Evolutionary conservation across 2,329 filamentous ascomycete genomes (phyloP).

Genomic region (Lizonia empirigonia): DNA sequence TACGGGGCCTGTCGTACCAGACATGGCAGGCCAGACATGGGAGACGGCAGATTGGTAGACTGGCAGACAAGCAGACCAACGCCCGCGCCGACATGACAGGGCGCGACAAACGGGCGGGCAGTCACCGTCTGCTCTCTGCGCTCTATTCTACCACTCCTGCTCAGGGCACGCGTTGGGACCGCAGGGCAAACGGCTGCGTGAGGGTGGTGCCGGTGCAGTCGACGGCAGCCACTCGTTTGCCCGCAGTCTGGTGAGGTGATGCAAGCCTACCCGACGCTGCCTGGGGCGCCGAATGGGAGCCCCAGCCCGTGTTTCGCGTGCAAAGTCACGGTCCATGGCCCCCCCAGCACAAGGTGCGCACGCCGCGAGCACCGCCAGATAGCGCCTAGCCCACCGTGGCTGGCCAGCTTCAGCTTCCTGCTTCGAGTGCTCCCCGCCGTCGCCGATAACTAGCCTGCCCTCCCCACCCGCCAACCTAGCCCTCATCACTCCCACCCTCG

Average conservation of each 20-base stretch:
- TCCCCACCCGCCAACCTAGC: constrained; percentile 26
- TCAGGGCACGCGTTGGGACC: constrained; percentile 6
- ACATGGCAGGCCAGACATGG: neutral
- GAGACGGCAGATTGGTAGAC: neutral
- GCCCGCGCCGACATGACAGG: neutral
- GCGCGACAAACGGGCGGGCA: constrained; percentile 8
- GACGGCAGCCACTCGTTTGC: constrained; percentile 17
- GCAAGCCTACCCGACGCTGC: constrained; percentile 43
- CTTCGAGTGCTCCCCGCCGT: constrained; percentile 13
- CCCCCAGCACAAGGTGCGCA: constrained; percentile 3
- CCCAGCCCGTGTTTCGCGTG: constrained; percentile 17
- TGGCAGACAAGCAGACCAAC: neutral
- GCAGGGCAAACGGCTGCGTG: constrained; percentile 20
- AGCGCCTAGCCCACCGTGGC: constrained; percentile 7
- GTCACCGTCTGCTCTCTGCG: too few relatives aligned
- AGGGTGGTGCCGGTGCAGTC: constrained; percentile 9
- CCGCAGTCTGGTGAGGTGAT: constrained; percentile 22
- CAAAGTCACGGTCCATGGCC: constrained; percentile 9
- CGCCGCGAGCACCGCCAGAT: neutral
- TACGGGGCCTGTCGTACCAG: constrained; percentile 37
- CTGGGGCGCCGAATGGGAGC: constrained; percentile 40
- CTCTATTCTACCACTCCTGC: too few relatives aligned
- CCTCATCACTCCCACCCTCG: constrained; percentile 20
- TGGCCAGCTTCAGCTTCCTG: constrained; percentile 16
- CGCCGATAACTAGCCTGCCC: constrained; percentile 32